phyloP scores from a whole-genome alignment of 2,329 filamentous ascomycete genomes.

The Coniella vitis region DNA sequence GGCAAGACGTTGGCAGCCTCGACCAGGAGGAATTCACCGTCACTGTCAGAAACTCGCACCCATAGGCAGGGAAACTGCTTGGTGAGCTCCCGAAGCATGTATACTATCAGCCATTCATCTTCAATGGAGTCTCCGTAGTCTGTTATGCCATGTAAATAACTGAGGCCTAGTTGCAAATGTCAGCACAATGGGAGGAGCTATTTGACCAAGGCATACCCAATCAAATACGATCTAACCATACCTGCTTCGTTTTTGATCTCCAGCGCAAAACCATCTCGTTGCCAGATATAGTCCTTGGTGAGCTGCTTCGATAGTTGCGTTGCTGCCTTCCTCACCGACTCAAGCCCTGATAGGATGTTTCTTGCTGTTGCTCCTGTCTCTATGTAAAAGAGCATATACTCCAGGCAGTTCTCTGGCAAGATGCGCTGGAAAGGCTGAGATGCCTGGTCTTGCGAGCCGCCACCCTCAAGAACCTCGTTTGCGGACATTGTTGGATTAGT shows the following conservation, averaged over 20 bases:
- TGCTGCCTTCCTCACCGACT: conserved; percentile 63
- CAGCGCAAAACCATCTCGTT: conserved; percentile 74
- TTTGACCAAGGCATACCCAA: background rate
- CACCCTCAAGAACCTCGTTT: conserved; percentile 17
- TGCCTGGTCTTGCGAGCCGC: conserved; percentile 21
- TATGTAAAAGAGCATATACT: conserved; percentile 74
- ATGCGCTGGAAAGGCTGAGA: conserved; percentile 27
- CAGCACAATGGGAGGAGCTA: background rate
- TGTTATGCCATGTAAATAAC: conserved; percentile 68
- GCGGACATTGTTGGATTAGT: background rate
- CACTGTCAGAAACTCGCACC: conserved; percentile 76
- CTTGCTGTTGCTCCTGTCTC: conserved; percentile 48
- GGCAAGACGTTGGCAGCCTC: conserved; percentile 87
- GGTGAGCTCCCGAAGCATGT: conserved; percentile 75
- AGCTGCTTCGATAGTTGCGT: conserved; percentile 54
- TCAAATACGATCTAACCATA: conserved; percentile 25
- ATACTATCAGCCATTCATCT: conserved; percentile 96
- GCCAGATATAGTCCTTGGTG: conserved; percentile 90
- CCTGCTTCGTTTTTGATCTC: conserved; percentile 54
- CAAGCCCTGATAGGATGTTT: conserved; percentile 59
- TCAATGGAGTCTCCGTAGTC: conserved; percentile 93
- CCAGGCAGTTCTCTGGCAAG: conserved; percentile 76
- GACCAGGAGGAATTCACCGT: conserved; percentile 91
- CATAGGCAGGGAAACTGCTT: conserved; percentile 67
- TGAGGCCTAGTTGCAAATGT: conserved; percentile 32